Conservation (phyloP, 129 eudicot genomes). For the Lactuca sativa region DNA sequence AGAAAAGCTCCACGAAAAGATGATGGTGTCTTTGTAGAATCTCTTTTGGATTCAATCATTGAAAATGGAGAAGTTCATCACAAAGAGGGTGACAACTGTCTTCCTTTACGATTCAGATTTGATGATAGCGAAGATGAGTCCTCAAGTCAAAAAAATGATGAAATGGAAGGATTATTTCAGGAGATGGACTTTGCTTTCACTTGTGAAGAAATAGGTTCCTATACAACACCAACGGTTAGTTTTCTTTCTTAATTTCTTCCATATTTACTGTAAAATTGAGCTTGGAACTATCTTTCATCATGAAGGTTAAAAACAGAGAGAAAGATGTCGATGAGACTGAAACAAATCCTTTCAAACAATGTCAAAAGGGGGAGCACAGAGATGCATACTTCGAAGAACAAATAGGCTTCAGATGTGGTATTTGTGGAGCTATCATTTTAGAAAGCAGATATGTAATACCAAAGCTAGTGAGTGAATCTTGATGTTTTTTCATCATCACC, state of each 20-base stretch:
- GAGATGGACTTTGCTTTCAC: constrained; percentile 29
- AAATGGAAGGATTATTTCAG: constrained; percentile 26
- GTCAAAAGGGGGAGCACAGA: constrained; percentile 40
- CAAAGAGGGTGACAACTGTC: background rate
- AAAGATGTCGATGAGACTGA: constrained; percentile 8
- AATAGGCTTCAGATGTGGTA: constrained; percentile 42
- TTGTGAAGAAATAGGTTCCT: constrained; percentile 35
- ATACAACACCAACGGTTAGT: constrained; percentile 18
- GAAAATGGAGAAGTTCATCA: constrained; percentile 6
- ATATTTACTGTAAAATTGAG: background rate
- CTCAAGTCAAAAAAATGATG: constrained; percentile 18
- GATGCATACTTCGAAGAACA: constrained; percentile 42
- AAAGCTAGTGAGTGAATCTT: constrained; percentile 36
- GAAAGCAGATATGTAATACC: constrained; percentile 45
- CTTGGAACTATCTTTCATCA: background rate
- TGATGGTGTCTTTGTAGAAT: constrained; percentile 8
- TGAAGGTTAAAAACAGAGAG: constrained; percentile 32
- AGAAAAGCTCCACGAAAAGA: constrained; percentile 2
- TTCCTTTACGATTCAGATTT: constrained; percentile 43
- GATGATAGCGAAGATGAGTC: constrained; percentile 39
- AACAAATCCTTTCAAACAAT: background rate
- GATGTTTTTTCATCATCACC: background rate
- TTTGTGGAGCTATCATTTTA: constrained; percentile 36
- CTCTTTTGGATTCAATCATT: constrained; percentile 27
- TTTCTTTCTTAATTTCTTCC: background rate